Evolutionary conservation across 2,329 filamentous ascomycete genomes (phyloP), one percentile per base, ranked within the genome.

Genomic region (Sporothrix sp.): DNA sequence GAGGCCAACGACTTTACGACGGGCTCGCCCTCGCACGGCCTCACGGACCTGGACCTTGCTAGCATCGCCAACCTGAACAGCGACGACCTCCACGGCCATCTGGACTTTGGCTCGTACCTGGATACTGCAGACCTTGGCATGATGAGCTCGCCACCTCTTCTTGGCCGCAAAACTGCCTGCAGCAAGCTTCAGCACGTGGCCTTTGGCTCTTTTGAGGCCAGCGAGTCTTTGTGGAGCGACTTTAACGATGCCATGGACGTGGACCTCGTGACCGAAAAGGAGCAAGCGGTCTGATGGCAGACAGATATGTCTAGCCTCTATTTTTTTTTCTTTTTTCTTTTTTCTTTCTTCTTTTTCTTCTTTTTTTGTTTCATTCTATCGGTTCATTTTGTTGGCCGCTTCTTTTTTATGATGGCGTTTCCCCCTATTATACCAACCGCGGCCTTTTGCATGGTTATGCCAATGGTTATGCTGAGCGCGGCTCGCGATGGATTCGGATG

Each of bases 21-120:
- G 54, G 68, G 61, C 2, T 66, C 65, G 23, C 61, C 64, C 32
- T 68, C 63, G 52, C 62, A 66, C 33, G 63, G 65, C 28, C 59
- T 69, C 30, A 63, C 62, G 23, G 69, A 74, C 36, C 57, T 76
- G 10, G 72, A 76, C 51, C 61, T 75, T 25, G 62, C 61, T 47
- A 63, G 55, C 51, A 55, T 74, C 28, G 67, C 67, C 4, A 58
- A 64, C n/a, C 58, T 71, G 1, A 68, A 68, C 36, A 63, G 63
- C 50, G 63, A 66, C 49, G 65, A 61, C 4, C 56, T 62, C 10
- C 58, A 54, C 8, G 46, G n/a, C 39, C 43, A 68, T 27, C 54
- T 75, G 21, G 74, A 78, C 56, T 76, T 78, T 60, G 66, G 66
- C 33, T 68, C 65, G 27, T 66, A 75, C 27, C 63, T 79, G 18